Evolutionary conservation across 495 filamentous ascomycete species (phyloP).

Genomic region (Talaromyces thailandensis): DNA sequence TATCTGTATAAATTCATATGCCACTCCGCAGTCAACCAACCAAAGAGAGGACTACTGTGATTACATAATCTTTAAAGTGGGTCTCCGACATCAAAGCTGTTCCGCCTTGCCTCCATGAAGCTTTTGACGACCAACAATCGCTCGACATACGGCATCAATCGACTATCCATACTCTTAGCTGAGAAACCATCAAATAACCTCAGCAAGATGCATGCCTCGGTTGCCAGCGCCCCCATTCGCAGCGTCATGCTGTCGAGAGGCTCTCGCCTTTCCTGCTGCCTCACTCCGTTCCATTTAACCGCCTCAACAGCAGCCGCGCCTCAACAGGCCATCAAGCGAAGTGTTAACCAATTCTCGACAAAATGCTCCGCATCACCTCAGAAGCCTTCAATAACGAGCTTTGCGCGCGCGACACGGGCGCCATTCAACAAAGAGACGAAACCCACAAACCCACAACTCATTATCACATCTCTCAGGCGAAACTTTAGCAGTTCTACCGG

Average conservation of each 20-base stretch:
- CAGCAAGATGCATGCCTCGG: constrained; percentile 15
- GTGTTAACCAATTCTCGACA: background rate
- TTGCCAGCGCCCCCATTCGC: constrained; percentile 22
- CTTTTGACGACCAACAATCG: background rate
- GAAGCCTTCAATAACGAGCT: background rate
- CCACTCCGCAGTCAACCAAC: too few species aligned
- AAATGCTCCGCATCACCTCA: background rate
- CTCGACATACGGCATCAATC: background rate
- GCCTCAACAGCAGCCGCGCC: background rate
- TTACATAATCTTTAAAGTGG: background rate
- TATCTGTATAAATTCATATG: too few species aligned
- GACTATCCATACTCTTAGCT: background rate
- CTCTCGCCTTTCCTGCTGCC: constrained; percentile 15
- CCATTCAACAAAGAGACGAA: background rate
- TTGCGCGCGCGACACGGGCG: background rate
- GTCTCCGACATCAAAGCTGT: background rate
- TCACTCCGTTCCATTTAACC: constrained; percentile 15
- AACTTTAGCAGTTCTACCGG: constrained; percentile 11
- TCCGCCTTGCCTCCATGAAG: background rate
- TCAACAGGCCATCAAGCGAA: background rate
- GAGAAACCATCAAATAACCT: background rate
- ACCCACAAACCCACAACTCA: background rate
- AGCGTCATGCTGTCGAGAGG: constrained; percentile 17
- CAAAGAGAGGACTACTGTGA: background rate
- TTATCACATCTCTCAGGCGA: background rate